phyloP scores from a whole-genome alignment of 176 grass and related monocot genomes.

The Eremochloa ophiuroides region DNA sequence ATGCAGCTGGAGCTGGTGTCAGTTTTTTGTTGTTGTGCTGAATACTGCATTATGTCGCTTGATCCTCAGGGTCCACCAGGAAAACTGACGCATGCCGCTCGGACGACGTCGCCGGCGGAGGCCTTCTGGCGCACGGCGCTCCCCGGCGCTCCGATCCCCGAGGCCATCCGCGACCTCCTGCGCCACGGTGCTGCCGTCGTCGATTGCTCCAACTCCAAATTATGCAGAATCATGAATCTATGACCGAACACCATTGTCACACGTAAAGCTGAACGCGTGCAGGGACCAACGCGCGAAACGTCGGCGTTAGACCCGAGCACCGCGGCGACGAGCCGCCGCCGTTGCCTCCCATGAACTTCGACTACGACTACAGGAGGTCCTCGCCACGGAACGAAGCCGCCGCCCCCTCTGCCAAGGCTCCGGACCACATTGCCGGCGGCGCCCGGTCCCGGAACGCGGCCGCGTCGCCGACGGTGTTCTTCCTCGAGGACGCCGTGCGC shows the following conservation, averaged over 20 bases:
- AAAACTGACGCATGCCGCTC: not conserved
- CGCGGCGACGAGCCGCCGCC: not conserved
- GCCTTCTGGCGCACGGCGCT: constrained; percentile 33
- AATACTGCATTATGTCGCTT: not conserved
- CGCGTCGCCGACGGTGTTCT: not conserved
- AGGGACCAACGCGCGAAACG: not conserved
- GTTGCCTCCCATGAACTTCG: constrained; percentile 36
- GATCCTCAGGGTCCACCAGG: not conserved
- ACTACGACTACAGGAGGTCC: constrained; percentile 28
- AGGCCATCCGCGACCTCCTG: constrained; percentile 35
- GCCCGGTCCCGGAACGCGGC: not conserved
- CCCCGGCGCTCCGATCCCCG: constrained; percentile 22
- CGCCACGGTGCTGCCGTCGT: not conserved
- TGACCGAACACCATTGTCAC: not conserved
- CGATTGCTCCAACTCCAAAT: too few species aligned
- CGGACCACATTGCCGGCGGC: not conserved
- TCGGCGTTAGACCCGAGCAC: too few species aligned
- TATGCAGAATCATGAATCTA: accelerated
- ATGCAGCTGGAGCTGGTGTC: too few species aligned
- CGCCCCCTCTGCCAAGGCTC: not conserved
- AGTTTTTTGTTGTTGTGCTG: not conserved
- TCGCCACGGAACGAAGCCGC: not conserved
- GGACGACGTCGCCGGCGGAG: constrained; percentile 10
- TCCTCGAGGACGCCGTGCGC: constrained; percentile 37
- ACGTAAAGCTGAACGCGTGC: not conserved